phyloP scores from a whole-genome alignment of 768 basidiomycete species.

The Agrocybe praecox region DNA sequence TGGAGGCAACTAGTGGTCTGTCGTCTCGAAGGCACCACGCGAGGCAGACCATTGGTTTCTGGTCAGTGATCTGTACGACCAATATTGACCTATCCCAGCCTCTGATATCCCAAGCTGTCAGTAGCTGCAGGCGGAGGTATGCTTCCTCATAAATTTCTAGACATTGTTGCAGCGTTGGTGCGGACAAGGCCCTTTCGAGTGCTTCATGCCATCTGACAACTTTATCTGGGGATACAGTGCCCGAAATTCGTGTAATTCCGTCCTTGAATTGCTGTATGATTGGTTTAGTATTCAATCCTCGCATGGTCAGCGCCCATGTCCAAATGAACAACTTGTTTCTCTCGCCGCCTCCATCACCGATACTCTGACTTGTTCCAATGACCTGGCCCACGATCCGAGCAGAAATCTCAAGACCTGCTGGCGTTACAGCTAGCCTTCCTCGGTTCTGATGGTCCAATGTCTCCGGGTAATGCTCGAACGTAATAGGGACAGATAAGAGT shows the following conservation, averaged over 20 bases:
- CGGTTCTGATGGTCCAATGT: background rate
- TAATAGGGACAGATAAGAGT: background rate
- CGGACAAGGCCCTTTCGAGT: too few relatives aligned
- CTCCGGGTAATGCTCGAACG: background rate
- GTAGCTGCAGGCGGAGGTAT: background rate
- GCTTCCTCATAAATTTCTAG: background rate
- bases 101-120: background rate
- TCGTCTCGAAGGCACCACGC: background rate
- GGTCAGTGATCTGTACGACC: background rate
- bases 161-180: background rate
- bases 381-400: background rate
- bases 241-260: too few relatives aligned
- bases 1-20: background rate
- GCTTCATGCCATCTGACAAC: too few relatives aligned
- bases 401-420: too few relatives aligned
- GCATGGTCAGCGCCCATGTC: background rate
- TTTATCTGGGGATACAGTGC: too few relatives aligned
- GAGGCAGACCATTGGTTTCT: background rate
- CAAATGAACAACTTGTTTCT: slow-evolving; percentile 2
- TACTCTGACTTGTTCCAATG: background rate
- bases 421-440: too few relatives aligned
- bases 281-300: background rate
- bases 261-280: too few relatives aligned
- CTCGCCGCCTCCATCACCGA: slow-evolving; percentile 2
- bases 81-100: slow-evolving; percentile 1